Evolutionary conservation across 108 stramenopile species (phyloP).

Genomic region (Stephanodiscus minutulus): DNA sequence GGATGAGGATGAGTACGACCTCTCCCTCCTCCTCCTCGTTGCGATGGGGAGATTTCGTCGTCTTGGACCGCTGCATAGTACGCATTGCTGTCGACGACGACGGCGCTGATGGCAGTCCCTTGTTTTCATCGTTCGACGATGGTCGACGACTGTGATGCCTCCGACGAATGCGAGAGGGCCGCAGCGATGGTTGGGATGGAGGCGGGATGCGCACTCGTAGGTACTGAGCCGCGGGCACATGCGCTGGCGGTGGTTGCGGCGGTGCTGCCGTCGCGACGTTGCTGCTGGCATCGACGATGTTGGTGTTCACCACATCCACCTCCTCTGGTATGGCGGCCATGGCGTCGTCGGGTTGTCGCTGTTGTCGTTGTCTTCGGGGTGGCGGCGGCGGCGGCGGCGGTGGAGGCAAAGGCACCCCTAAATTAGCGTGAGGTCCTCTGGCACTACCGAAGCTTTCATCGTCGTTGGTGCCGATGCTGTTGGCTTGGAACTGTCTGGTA

Average conservation of each 20-base stretch:
- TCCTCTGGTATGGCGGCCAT: conserved; percentile 3
- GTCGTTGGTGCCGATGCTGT: background rate
- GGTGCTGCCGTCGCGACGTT: background rate
- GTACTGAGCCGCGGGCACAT: background rate
- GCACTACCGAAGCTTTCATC: background rate
- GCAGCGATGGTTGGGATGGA: background rate
- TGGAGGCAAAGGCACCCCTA: no score
- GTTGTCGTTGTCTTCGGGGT: background rate
- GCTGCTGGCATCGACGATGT: background rate
- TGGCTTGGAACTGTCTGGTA: background rate
- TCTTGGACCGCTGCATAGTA: background rate
- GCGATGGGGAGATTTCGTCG: background rate
- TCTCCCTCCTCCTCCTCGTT: conserved; percentile 15
- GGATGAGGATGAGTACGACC: conserved; percentile 36
- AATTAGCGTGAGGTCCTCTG: background rate
- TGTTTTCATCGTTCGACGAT: background rate
- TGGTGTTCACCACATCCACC: background rate
- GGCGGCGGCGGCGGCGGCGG: background rate
- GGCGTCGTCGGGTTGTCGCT: background rate
- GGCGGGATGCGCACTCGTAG: conserved; percentile 1
- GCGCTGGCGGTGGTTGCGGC: background rate
- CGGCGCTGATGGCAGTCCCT: background rate
- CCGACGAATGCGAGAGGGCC: conserved; percentile 2
- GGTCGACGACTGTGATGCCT: background rate
- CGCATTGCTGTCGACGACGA: background rate